Evolutionary conservation across 139 green algal species (phyloP).

Genomic region (Chlamydomonas sp.): DNA sequence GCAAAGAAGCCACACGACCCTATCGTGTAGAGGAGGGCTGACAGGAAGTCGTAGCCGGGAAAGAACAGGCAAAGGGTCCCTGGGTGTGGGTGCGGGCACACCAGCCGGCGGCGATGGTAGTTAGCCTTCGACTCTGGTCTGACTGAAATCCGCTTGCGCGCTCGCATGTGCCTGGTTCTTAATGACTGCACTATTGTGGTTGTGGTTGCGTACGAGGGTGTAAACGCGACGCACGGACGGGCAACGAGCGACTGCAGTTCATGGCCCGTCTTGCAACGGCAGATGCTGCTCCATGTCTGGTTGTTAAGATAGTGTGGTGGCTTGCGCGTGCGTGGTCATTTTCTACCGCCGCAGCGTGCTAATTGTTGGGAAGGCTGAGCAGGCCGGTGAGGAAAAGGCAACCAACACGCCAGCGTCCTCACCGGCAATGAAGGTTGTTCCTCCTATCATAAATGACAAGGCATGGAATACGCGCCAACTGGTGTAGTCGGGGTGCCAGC

Average conservation of each 20-base stretch:
- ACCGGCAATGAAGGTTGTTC: slow-evolving; percentile 23
- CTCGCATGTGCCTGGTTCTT: too few relatives aligned
- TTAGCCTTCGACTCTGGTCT: background rate
- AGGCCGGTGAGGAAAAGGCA: background rate
- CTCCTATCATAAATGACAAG: background rate
- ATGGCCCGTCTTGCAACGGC: too few relatives aligned
- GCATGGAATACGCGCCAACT: slow-evolving; percentile 16
- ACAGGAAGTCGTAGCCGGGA: slow-evolving; percentile 11
- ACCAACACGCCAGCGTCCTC: background rate
- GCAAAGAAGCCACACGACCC: slow-evolving; percentile 35
- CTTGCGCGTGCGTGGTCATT: background rate
- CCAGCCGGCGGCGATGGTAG: background rate
- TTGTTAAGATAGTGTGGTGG: too few relatives aligned
- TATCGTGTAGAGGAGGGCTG: slow-evolving; percentile 39
- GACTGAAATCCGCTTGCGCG: background rate
- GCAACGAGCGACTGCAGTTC: too few relatives aligned
- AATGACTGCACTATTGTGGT: too few relatives aligned
- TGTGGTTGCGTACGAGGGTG: too few relatives aligned
- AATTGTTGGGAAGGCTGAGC: background rate
- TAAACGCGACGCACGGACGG: too few relatives aligned
- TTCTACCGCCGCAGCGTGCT: background rate
- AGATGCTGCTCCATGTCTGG: too few relatives aligned
- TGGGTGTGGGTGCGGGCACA: background rate
- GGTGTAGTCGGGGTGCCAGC: background rate
- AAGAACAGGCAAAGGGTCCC: slow-evolving; percentile 35